phyloP scores from a whole-genome alignment of 2,329 filamentous ascomycete species.

The Leptographium wingfieldii region DNA sequence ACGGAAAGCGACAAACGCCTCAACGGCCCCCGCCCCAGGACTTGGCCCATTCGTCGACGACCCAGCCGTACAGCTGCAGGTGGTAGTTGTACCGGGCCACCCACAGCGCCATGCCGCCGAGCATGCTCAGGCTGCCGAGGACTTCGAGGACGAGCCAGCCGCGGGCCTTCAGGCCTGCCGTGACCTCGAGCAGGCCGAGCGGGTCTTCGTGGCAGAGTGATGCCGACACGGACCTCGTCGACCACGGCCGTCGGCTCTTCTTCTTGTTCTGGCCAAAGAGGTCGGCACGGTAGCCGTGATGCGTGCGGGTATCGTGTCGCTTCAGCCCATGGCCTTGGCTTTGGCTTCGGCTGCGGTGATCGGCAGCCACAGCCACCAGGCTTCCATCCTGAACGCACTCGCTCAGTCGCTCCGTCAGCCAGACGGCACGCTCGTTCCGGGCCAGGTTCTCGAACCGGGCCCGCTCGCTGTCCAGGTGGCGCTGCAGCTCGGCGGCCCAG shows the following conservation, averaged over 20 bases:
- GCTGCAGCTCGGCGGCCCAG: conserved; percentile 73
- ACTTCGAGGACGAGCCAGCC: conserved; percentile 61
- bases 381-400: conserved; percentile 56
- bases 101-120: conserved; percentile 61
- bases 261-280: not conserved
- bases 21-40: conserved; percentile 16
- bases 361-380: conserved; percentile 34
- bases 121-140: conserved; percentile 57
- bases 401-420: conserved; percentile 53
- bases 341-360: not conserved
- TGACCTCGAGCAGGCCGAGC: conserved; percentile 60
- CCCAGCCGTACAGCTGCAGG: conserved; percentile 16
- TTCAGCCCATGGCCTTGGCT: not conserved
- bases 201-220: conserved; percentile 54
- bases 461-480: conserved; percentile 61
- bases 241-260: not conserved
- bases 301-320: not conserved
- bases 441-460: conserved; percentile 52
- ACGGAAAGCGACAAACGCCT: not conserved
- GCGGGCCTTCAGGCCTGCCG: conserved; percentile 49
- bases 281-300: not conserved
- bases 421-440: conserved; percentile 50
- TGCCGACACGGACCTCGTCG: not conserved
- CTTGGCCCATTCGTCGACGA: conserved; percentile 17
- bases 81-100: conserved; percentile 23